Percentiles rank a stretch among this genome's conserved stretches.
Evolutionary conservation across 2,329 filamentous ascomycete genomes (phyloP).

Genomic region (Colletotrichum echinochloae): DNA sequence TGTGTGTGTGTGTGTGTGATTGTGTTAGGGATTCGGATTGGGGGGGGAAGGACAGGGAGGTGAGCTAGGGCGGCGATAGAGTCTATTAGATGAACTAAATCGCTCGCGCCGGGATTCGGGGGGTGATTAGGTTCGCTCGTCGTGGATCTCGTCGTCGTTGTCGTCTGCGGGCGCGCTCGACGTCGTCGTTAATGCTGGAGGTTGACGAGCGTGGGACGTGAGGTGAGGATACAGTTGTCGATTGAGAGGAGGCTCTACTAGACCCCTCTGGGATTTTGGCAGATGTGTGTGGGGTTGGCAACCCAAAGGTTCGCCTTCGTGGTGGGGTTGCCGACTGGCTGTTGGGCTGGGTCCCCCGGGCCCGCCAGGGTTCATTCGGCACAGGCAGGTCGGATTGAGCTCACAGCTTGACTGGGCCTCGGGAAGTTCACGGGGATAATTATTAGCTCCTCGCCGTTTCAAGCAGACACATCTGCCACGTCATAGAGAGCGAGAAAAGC

Average conservation of each 20-base stretch:
- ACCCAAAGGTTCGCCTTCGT: conserved; percentile 31
- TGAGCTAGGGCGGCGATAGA: conserved; percentile 17
- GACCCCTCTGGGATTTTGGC: conserved; percentile 39
- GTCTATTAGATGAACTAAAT: neutral
- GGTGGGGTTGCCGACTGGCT: conserved; percentile 24
- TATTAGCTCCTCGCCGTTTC: neutral
- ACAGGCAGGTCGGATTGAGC: neutral
- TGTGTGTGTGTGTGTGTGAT: neutral
- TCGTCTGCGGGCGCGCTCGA: conserved; percentile 1
- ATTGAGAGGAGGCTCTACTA: conserved; percentile 35
- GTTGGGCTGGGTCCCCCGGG: conserved; percentile 17
- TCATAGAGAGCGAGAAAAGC: neutral
- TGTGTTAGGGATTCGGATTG: neutral
- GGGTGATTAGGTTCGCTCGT: neutral
- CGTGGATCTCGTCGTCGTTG: neutral
- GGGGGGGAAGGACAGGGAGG: conserved; percentile 10
- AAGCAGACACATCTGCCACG: neutral
- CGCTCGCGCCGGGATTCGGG: neutral
- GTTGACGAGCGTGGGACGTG: conserved; percentile 25
- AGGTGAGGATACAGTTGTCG: conserved; percentile 36
- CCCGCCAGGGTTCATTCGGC: conserved; percentile 18
- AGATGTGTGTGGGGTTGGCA: conserved; percentile 29
- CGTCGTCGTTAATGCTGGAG: conserved; percentile 19
- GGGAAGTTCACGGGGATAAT: neutral
- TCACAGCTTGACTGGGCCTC: neutral